Percentiles rank a stretch among this genome's conserved stretches.
Conservation (phyloP, 2,329 filamentous ascomycete species). For the Didymellaceae sp. region DNA sequence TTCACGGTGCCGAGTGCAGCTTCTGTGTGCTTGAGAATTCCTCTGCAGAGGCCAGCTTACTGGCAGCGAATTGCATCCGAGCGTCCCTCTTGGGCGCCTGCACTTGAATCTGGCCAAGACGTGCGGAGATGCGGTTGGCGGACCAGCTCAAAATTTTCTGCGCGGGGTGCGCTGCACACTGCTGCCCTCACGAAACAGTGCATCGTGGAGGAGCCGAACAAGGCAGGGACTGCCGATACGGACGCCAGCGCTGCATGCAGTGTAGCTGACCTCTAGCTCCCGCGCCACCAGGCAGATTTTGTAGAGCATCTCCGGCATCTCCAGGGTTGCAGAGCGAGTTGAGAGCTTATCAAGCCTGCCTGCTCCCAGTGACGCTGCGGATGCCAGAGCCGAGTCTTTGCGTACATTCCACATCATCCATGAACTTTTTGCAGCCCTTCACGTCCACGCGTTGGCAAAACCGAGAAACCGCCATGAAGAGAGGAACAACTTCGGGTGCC, state of each 20-base stretch:
- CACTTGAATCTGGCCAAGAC: slow-evolving; percentile 29
- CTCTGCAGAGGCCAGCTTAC: slow-evolving; percentile 24
- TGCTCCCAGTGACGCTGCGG: slow-evolving; percentile 11
- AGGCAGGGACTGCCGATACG: slow-evolving; percentile 27
- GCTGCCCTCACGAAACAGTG: slow-evolving; percentile 18
- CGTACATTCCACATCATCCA: neutral
- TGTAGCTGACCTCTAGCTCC: slow-evolving; percentile 24
- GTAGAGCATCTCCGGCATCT: slow-evolving; percentile 44
- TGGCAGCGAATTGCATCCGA: slow-evolving; percentile 30
- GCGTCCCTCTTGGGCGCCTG: slow-evolving; percentile 19
- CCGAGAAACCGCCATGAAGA: slow-evolving; percentile 8
- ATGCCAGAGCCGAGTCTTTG: neutral
- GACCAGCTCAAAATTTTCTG: slow-evolving; percentile 37
- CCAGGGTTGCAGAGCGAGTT: slow-evolving; percentile 24
- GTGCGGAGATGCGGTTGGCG: slow-evolving; percentile 25
- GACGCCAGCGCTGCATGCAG: slow-evolving; percentile 19
- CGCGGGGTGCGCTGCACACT: slow-evolving; percentile 30
- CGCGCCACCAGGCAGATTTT: slow-evolving; percentile 28
- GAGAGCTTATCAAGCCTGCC: slow-evolving; percentile 22
- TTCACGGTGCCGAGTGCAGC: slow-evolving; percentile 27
- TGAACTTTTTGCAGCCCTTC: slow-evolving; percentile 16
- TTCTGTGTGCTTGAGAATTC: slow-evolving; percentile 28
- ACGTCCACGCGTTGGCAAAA: slow-evolving; percentile 1
- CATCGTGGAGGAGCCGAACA: slow-evolving; percentile 26
- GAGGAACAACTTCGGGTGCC: slow-evolving; percentile 25